Conservation (phyloP, 805 yeast species). For the Lipomyces anomalus region DNA sequence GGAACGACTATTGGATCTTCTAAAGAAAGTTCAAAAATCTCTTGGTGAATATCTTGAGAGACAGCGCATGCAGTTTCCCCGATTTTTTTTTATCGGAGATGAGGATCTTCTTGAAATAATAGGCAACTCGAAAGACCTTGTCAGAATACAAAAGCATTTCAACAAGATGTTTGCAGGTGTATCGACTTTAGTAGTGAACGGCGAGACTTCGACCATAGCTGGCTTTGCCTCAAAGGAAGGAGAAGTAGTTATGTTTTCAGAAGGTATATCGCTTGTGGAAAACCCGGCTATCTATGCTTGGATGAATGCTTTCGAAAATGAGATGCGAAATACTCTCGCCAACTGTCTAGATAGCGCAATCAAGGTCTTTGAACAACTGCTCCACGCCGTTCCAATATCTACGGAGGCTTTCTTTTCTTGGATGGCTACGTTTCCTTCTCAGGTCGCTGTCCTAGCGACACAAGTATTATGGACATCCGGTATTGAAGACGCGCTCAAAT, state of each 20-base stretch:
- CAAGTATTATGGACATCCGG: constrained; percentile 53
- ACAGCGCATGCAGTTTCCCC: constrained; percentile 69
- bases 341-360: constrained; percentile 33
- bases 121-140: constrained; percentile 53
- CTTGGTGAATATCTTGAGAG: constrained; percentile 72
- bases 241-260: constrained; percentile 45
- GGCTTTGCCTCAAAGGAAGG: constrained; percentile 61
- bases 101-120: constrained; percentile 80
- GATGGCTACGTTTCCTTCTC: constrained; percentile 47
- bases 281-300: constrained; percentile 51
- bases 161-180: constrained; percentile 70
- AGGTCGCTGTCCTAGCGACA: constrained; percentile 47
- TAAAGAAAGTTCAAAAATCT: constrained; percentile 55
- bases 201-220: constrained; percentile 34
- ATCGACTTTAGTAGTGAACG: constrained; percentile 37
- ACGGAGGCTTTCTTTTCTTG: constrained; percentile 30
- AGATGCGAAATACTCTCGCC: constrained; percentile 47
- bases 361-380: constrained; percentile 16
- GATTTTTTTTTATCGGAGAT: constrained; percentile 84
- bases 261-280: constrained; percentile 42
- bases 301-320: constrained; percentile 54
- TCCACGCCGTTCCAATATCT: constrained; percentile 16
- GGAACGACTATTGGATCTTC: constrained; percentile 48
- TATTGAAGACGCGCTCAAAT: constrained; percentile 33
- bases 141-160: constrained; percentile 51